These are phyloP conservation scores for Xylariaceae sp. DNA, from an alignment of 2,329 filamentous ascomycete species.

Conservation along the genomic window DNA sequence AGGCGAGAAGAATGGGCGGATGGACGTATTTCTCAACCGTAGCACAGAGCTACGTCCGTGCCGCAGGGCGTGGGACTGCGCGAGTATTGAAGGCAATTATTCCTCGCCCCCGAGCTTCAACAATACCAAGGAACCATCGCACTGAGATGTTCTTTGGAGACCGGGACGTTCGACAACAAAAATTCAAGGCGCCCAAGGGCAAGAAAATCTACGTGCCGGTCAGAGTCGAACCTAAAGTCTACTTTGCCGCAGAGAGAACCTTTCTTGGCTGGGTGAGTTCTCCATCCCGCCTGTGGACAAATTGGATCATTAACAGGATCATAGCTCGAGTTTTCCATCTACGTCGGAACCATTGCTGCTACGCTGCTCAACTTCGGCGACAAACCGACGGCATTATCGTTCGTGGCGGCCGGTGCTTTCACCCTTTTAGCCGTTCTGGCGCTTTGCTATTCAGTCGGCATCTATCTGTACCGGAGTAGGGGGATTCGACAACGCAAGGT, in stretches of 20 bases:
- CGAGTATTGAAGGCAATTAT: conserved; percentile 47
- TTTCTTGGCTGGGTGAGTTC: conserved; percentile 82
- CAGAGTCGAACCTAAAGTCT: conserved; percentile 95
- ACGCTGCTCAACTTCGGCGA: conserved; percentile 77
- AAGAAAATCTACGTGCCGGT: conserved; percentile 96
- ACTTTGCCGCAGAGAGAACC: conserved; percentile 91
- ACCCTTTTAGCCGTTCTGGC: conserved; percentile 74
- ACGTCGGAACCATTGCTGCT: conserved; percentile 82
- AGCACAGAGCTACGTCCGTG: conserved; percentile 42
- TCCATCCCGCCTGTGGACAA: not conserved
- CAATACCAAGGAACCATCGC: conserved; percentile 55
- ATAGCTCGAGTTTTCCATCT: conserved; percentile 91
- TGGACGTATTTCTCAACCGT: conserved; percentile 68
- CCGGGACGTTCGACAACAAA: conserved; percentile 53
- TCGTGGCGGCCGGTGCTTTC: conserved; percentile 71
- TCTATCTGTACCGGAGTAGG: conserved; percentile 84
- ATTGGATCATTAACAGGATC: conserved; percentile 4
- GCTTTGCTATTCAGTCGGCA: conserved; percentile 75
- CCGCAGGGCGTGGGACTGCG: conserved; percentile 41
- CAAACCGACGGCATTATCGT: conserved; percentile 53
- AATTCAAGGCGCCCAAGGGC: conserved; percentile 70
- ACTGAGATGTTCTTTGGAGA: conserved; percentile 51
- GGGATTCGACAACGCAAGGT: conserved; percentile 79
- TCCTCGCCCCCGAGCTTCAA: conserved; percentile 52
- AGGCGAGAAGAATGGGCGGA: conserved; percentile 71